Conservation (phyloP, 2,329 filamentous ascomycete genomes). For the Ophiostoma populinum region DNA sequence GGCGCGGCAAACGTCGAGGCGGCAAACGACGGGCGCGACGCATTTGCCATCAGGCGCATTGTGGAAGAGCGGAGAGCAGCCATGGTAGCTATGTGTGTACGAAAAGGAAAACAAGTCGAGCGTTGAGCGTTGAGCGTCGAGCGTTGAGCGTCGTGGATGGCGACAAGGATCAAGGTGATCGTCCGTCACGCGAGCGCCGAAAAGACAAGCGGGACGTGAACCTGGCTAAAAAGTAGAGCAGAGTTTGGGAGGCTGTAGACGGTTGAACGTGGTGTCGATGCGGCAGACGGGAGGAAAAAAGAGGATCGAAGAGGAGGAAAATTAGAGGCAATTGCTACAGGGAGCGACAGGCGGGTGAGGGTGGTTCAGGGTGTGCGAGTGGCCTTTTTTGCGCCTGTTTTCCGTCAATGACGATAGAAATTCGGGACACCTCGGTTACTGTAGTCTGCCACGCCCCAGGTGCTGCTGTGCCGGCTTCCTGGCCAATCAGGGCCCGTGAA, state of each 20-base stretch:
- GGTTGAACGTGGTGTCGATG: neutral
- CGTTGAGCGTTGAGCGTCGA: no score
- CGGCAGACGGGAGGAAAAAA: neutral
- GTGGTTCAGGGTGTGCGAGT: neutral
- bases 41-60: constrained; percentile 28
- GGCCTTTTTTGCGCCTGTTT: constrained; percentile 1
- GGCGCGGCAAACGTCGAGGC: constrained; percentile 15
- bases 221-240: no score
- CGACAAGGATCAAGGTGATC: no score
- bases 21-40: constrained; percentile 7
- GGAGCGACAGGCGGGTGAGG: neutral
- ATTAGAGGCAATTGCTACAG: neutral
- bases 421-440: constrained; percentile 14
- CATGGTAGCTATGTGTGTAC: constrained; percentile 22
- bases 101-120: neutral
- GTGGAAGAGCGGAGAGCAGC: constrained; percentile 43
- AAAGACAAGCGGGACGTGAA: no score
- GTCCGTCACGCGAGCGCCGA: no score
- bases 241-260: neutral
- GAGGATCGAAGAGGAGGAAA: neutral
- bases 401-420: constrained; percentile 10
- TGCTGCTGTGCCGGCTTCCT: neutral
- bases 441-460: constrained; percentile 4
- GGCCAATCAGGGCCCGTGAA: constrained; percentile 10
- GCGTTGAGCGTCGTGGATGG: no score